Base-by-base conservation (phyloP, 2,329 filamentous ascomycete species). In the Fusarium burgessii region DNA sequence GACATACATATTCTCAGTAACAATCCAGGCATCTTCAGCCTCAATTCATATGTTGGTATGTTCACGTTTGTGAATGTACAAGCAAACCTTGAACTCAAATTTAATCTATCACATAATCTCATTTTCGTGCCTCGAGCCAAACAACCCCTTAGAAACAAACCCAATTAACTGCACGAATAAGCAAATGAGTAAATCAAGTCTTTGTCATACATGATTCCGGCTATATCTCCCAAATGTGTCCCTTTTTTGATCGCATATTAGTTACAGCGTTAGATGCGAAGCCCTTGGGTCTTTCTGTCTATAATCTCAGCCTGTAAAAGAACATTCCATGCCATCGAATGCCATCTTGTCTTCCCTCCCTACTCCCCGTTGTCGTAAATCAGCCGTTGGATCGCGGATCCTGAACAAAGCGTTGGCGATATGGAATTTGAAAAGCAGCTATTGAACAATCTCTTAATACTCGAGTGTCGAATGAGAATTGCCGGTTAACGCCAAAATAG, bases 211-310 rank as follows among this genome's bases (percentile, higher is more conserved):
- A 78, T 79, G 70, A 72, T 70, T 70, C 74, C 72, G 68, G 68
- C 71, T 73, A 76, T 79, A 78, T 62, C 78, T 77, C 77, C 63
- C 63, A 43, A 79, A 71, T 74, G 71, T 71, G 70, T 67, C 69
- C 75, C 72, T 71, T 78, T 80, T 79, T 79, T 78, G 65, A 68
- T 78, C 72, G 74, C 77, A 75, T 79, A 80, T 80, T 80, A 80
- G 73, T 76, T 80, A 80, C 79, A 81, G 54, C 72, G 74, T 66
- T 77, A 74, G 73, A 77, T 79, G 75, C 73, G 71, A 72, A 71
- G 71, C 50, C 66, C 71, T 72, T 59, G 66, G 56, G 50, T 78
- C 71, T 78, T 72, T 81, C 75, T 79, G 75, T 81, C 78, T 81
- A 79, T 81, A 73, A 66, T 78, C 73, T 79, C 78, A 76, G 70